Conservation (phyloP, 257 asterid genomes). For the Anisodus tanguticus region DNA sequence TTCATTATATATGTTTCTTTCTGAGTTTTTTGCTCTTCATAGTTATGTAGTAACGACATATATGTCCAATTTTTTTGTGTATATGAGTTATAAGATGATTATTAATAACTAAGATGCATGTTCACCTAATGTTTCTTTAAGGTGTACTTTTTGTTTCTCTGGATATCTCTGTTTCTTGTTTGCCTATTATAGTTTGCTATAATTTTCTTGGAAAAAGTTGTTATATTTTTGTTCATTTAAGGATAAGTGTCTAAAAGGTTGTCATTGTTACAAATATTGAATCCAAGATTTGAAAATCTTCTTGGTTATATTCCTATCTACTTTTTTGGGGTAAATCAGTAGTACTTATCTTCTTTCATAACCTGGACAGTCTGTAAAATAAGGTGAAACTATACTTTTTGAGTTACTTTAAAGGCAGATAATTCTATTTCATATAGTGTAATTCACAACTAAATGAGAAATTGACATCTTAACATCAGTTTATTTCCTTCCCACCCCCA, state of each 20-base stretch:
- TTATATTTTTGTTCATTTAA: background rate
- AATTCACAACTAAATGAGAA: constrained; percentile 36
- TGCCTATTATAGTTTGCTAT: background rate
- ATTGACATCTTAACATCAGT: constrained; percentile 43
- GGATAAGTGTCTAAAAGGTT: background rate
- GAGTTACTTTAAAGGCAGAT: constrained; percentile 53
- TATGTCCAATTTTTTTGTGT: background rate
- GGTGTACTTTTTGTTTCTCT: background rate
- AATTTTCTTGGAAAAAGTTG: background rate
- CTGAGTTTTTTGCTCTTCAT: background rate
- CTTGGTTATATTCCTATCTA: background rate
- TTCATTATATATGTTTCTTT: background rate
- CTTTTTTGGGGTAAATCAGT: background rate
- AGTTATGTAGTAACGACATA: background rate
- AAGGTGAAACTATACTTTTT: constrained; percentile 31
- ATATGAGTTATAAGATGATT: background rate
- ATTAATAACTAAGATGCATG: background rate
- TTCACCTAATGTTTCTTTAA: background rate
- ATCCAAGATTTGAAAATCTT: background rate
- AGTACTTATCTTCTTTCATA: background rate
- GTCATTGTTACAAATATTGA: background rate
- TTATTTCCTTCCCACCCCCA: constrained; percentile 23
- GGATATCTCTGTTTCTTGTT: background rate
- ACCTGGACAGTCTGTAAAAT: constrained; percentile 27
- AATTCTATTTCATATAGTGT: constrained; percentile 28